A percentile compares a stretch with the other conserved stretches of the same genome.
Evolutionary conservation across 495 filamentous ascomycete genomes (phyloP).

Genomic region (Talaromyces liani): DNA sequence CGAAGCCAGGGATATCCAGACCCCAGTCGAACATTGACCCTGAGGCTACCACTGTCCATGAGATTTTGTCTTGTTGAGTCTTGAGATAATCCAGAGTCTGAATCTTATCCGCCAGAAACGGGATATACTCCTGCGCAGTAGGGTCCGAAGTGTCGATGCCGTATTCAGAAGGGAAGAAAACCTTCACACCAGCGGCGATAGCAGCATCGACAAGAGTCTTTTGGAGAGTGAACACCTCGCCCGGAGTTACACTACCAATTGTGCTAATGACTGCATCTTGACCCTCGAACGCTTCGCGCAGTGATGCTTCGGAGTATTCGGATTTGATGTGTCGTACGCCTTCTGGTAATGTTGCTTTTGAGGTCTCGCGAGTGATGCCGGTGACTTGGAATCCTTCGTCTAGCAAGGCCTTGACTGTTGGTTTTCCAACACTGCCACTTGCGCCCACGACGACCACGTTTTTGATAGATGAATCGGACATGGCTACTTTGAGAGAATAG

Average conservation of each 20-base stretch:
- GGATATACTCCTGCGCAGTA: slow-evolving; percentile 33
- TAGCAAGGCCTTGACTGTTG: slow-evolving; percentile 46
- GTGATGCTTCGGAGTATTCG: slow-evolving; percentile 40
- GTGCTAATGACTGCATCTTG: slow-evolving; percentile 34
- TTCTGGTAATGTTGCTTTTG: slow-evolving; percentile 11
- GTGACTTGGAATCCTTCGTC: slow-evolving; percentile 42
- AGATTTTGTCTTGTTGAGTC: neutral
- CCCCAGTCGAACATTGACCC: slow-evolving; percentile 4
- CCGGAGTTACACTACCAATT: slow-evolving; percentile 12
- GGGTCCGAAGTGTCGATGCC: slow-evolving; percentile 53
- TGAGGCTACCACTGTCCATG: neutral
- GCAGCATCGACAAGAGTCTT: slow-evolving; percentile 54
- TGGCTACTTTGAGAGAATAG: neutral
- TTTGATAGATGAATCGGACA: neutral
- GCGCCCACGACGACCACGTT: slow-evolving; percentile 16
- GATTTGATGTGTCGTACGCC: slow-evolving; percentile 28
- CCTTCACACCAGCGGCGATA: slow-evolving; percentile 49
- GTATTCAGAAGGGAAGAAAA: slow-evolving; percentile 69
- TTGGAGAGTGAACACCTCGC: slow-evolving; percentile 21
- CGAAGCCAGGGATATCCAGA: neutral
- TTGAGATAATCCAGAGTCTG: slow-evolving; percentile 9
- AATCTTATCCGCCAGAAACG: slow-evolving; percentile 29
- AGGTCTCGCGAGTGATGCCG: slow-evolving; percentile 26
- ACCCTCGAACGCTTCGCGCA: slow-evolving; percentile 18
- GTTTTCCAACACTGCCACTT: slow-evolving; percentile 51